Conservation (phyloP, 208 protist species). For the Porcisia hertigi region DNA sequence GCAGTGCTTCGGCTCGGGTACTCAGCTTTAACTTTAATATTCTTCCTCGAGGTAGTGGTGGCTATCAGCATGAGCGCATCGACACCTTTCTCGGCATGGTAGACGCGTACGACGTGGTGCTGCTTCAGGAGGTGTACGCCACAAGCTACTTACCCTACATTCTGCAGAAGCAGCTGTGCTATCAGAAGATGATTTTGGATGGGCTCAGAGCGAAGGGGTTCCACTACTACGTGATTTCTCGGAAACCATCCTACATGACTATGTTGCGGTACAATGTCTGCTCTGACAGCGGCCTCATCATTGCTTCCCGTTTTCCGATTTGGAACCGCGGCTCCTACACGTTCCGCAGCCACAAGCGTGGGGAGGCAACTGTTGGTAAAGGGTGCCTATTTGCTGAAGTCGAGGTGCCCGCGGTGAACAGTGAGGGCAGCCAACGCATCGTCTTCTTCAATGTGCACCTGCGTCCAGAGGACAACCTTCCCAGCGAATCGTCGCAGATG, state of each 20-base stretch:
- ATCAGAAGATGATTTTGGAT: slow-evolving; percentile 74
- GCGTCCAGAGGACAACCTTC: slow-evolving; percentile 58
- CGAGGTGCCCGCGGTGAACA: slow-evolving; percentile 47
- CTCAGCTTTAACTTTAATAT: slow-evolving; percentile 93
- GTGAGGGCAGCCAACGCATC: slow-evolving; percentile 36
- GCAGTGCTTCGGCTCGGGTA: slow-evolving; percentile 48
- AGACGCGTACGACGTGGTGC: slow-evolving; percentile 79
- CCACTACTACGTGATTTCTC: slow-evolving; percentile 81
- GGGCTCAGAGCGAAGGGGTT: slow-evolving; percentile 75
- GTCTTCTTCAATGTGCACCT: slow-evolving; percentile 90
- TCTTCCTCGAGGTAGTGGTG: slow-evolving; percentile 74
- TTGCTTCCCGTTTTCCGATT: slow-evolving; percentile 86
- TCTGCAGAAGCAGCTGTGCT: slow-evolving; percentile 74
- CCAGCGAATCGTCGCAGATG: slow-evolving; percentile 68
- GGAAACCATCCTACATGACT: slow-evolving; percentile 81
- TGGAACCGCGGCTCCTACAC: slow-evolving; percentile 82
- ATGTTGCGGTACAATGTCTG: slow-evolving; percentile 78
- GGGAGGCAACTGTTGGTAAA: slow-evolving; percentile 45
- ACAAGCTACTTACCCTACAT: slow-evolving; percentile 77
- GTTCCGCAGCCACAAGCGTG: slow-evolving; percentile 58
- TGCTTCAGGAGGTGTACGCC: slow-evolving; percentile 89
- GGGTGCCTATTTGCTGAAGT: slow-evolving; percentile 88
- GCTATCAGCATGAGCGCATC: slow-evolving; percentile 86
- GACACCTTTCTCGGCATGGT: slow-evolving; percentile 67
- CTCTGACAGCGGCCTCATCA: slow-evolving; percentile 88